A percentile compares a stretch with the other conserved stretches of the same genome.
These are phyloP conservation scores for Volvox africanus DNA, from an alignment of 139 green algal genomes.

Conservation along the genomic window DNA sequence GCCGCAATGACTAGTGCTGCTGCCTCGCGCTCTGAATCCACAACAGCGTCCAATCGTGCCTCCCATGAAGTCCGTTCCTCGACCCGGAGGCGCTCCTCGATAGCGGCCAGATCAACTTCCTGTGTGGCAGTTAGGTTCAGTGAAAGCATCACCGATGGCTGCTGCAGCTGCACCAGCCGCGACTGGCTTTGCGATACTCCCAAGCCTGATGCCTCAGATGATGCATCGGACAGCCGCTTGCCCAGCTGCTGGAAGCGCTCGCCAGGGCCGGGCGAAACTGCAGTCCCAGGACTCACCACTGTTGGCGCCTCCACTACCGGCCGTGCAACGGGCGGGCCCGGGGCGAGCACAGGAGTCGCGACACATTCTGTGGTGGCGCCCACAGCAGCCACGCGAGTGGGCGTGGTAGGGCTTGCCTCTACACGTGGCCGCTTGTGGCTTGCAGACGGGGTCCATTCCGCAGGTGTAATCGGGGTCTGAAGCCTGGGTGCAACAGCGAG, in stretches of 20 bases:
- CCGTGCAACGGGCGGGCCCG: not conserved
- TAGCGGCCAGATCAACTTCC: not conserved
- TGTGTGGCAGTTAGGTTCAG: not conserved
- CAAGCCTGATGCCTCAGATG: not conserved
- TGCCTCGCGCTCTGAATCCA: conserved; percentile 25
- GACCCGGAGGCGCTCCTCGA: not conserved
- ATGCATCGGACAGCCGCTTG: not conserved
- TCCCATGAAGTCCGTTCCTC: not conserved
- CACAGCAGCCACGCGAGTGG: not conserved
- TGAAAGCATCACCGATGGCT: conserved; percentile 6
- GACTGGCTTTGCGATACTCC: not conserved
- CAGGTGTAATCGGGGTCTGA: not conserved
- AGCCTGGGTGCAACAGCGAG: not conserved
- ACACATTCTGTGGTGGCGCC: not conserved
- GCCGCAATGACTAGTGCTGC: conserved; percentile 26
- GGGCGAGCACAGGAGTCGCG: conserved; percentile 29
- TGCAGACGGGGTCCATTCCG: not conserved
- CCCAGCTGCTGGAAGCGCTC: conserved; percentile 45
- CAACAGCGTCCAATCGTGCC: conserved; percentile 1
- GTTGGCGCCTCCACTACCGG: not conserved
- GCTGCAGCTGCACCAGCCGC: not conserved
- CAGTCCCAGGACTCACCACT: not conserved
- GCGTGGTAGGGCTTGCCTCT: conserved; percentile 24
- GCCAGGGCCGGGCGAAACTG: not conserved
- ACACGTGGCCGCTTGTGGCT: conserved; percentile 24